Base-by-base conservation (phyloP, 2,329 filamentous ascomycete genomes). In the Anisogramma anomala region DNA sequence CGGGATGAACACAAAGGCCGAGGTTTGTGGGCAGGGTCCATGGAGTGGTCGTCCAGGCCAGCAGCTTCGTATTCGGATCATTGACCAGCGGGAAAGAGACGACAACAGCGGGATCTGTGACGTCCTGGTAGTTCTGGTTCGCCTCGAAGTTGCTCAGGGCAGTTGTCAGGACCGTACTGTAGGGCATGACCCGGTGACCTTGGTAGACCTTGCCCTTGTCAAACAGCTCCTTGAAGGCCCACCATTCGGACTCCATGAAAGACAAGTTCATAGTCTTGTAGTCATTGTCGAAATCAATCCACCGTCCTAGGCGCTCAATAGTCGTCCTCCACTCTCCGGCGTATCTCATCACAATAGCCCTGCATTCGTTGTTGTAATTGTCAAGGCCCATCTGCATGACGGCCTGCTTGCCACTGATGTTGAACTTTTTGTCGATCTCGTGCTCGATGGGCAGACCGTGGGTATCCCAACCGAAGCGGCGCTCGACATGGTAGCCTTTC, bases 221-320 rank as follows among this genome's bases (percentile, higher is more conserved):
- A 59, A 85, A 93, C 18, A 95, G 71, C 58, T 89, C 78, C 67
- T 91, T 93, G 69, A 94, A 94, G 14, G 91, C 83, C 88, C 89
- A 95, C 89, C 89, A 96, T 50, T 84, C 78, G 0, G 83, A 82
- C 66, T 95, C 89, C 89, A 95, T 96, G 65, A 93, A 96, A 15
- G 69, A 79, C n/a, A 81, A 72, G 59, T 96, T 82, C 86, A 95
- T 94, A 26, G 86, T 94, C 81, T 94, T 94, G 69, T 94, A 95
- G 60, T 95, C 86, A 53, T 94, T 91, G 62, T 96, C 89, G 53
- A 96, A 95, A 63, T 95, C 89, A 54, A 95, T 91, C 89, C 89
- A 96, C 43, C 89, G 81, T 42, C 89, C 89, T 30, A 96, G 65
- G 47, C 89, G 72, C 56, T 94, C 86, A 53, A 95, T 83, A 19